Evolutionary conservation across 1,284 basidiomycete genomes (phyloP).

Genomic region (Xerocomus minutiporus): DNA sequence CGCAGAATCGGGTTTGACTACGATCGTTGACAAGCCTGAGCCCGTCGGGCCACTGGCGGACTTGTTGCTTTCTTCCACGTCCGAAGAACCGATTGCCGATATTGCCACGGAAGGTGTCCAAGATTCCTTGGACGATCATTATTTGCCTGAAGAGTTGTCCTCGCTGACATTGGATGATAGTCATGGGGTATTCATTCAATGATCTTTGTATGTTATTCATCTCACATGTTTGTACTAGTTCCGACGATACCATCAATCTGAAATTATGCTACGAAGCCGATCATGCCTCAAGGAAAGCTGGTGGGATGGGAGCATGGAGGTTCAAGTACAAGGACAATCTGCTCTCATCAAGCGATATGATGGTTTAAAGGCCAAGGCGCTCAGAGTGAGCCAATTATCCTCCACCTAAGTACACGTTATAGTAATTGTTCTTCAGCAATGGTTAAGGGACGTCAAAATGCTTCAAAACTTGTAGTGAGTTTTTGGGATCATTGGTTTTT

Average conservation of each 20-base stretch:
- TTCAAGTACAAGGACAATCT: conserved; percentile 37
- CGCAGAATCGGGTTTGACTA: background rate
- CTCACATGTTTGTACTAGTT: conserved; percentile 34
- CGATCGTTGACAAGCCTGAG: conserved; percentile 4
- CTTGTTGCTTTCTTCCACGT: background rate
- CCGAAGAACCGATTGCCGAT: conserved; percentile 19
- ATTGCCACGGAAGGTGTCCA: conserved; percentile 20
- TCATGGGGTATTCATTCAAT: conserved; percentile 33
- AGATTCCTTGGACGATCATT: conserved; percentile 23
- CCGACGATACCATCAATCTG: conserved; percentile 47
- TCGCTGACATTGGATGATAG: conserved; percentile 28
- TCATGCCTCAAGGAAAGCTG: conserved; percentile 39
- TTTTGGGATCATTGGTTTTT: background rate
- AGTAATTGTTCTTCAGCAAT: conserved; percentile 33
- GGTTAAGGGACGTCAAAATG: conserved; percentile 49
- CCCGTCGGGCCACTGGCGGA: background rate
- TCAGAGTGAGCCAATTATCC: conserved; percentile 29
- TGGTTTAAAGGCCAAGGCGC: conserved; percentile 30
- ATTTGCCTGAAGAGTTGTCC: conserved; percentile 22
- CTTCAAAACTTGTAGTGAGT: conserved; percentile 47
- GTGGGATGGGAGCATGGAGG: conserved; percentile 44
- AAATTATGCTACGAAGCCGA: conserved; percentile 38
- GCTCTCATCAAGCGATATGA: conserved; percentile 46
- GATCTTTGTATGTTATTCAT: background rate
- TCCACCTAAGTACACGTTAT: background rate